Evolutionary conservation across 108 stramenopile species (phyloP).

Genomic region (Nannochloropsis granulata): DNA sequence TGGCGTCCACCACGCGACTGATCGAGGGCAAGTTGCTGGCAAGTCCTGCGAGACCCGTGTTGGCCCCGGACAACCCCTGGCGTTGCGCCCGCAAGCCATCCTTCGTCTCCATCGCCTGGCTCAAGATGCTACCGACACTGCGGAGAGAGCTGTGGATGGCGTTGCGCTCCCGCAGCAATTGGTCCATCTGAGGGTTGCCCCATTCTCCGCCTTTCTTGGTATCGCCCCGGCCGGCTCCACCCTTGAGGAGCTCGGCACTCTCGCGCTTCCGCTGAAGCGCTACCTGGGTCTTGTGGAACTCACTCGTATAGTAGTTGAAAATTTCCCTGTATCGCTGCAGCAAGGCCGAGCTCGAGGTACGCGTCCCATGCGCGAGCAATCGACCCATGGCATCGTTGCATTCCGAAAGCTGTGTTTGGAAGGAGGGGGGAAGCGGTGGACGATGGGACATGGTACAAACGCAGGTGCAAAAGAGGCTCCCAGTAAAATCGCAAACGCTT

Average conservation of each 20-base stretch:
- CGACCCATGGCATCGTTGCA: constrained; percentile 21
- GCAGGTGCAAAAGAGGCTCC: no score
- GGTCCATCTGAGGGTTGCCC: constrained; percentile 6
- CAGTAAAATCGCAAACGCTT: neutral
- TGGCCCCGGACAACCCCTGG: neutral
- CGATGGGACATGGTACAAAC: no score
- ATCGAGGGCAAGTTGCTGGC: constrained; percentile 8
- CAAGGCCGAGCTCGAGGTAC: constrained; percentile 23
- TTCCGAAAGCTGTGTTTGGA: neutral
- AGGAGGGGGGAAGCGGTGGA: no score
- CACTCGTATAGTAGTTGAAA: constrained; percentile 11
- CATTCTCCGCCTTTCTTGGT: neutral
- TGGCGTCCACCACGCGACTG: constrained; percentile 23
- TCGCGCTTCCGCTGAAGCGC: constrained; percentile 20
- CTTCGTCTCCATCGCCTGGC: constrained; percentile 20
- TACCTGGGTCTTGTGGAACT: constrained; percentile 14
- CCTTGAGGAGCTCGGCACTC: constrained; percentile 6
- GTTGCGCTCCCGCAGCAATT: constrained; percentile 15
- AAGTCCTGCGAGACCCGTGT: neutral
- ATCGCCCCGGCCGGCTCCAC: neutral
- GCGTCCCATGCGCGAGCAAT: neutral
- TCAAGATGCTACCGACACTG: constrained; percentile 14
- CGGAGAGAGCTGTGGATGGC: constrained; percentile 16
- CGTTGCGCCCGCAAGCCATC: constrained; percentile 18
- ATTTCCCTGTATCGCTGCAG: constrained; percentile 26